Conservation (phyloP, 164 flowering plant genomes). For the Protea cynaroides region DNA sequence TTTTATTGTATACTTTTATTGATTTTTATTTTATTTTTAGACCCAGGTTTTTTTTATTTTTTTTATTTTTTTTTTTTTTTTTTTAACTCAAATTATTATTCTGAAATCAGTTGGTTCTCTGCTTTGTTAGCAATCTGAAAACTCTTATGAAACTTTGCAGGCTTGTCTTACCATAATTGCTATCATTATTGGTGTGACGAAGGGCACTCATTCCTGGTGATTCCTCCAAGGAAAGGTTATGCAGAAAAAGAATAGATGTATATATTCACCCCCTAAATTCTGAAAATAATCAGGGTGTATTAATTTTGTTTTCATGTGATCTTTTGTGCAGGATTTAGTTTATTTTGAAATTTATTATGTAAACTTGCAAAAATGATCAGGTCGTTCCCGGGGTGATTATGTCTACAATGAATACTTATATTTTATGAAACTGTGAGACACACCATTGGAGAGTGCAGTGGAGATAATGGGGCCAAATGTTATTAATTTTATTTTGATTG, state of each 20-base stretch:
- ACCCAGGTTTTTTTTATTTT: too few relatives aligned
- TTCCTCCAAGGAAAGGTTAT: neutral
- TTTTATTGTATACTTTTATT: too few relatives aligned
- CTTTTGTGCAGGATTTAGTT: neutral
- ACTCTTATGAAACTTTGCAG: slow-evolving; percentile 21
- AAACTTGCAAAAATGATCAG: neutral
- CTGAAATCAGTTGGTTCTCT: neutral
- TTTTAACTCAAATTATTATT: neutral
- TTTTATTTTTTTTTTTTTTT: neutral
- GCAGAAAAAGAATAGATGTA: slow-evolving; percentile 7
- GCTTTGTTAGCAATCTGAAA: neutral
- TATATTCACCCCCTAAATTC: neutral
- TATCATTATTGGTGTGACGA: slow-evolving; percentile 41
- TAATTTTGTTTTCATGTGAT: neutral
- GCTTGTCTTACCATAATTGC: slow-evolving; percentile 45
- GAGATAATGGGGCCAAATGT: too few relatives aligned
- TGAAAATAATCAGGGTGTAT: slow-evolving; percentile 1
- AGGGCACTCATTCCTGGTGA: slow-evolving; percentile 42
- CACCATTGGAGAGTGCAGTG: too few relatives aligned
- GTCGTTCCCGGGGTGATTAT: neutral
- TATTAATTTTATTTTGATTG: too few relatives aligned
- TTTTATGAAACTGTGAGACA: too few relatives aligned
- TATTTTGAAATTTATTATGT: neutral
- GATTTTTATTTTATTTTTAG: too few relatives aligned
- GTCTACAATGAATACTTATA: too few relatives aligned